Percentiles rank a stretch among this genome's conserved stretches.
These are phyloP conservation scores for Ulmus americana DNA, from an alignment of 331 rosid genomes.

Conservation along the genomic window DNA sequence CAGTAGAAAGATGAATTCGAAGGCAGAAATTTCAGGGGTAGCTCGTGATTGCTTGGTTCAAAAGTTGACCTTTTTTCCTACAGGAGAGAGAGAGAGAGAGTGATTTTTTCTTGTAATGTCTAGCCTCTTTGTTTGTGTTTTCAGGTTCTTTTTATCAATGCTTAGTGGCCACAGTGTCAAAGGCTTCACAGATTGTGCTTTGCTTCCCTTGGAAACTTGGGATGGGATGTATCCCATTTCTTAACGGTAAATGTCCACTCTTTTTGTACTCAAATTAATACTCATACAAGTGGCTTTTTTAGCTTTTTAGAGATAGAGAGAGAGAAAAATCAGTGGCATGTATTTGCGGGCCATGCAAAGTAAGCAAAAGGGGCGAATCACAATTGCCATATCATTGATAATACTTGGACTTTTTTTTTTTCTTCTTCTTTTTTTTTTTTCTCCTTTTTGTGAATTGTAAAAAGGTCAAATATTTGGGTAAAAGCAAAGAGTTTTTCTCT, in stretches of 20 bases:
- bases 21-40: constrained; percentile 60
- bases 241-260: constrained; percentile 24
- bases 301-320: neutral
- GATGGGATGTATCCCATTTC: constrained; percentile 35
- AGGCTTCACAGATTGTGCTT: constrained; percentile 20
- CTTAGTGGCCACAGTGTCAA: constrained; percentile 54
- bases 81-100: constrained; percentile 19
- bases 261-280: constrained; percentile 19
- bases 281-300: constrained; percentile 30
- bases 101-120: constrained; percentile 30
- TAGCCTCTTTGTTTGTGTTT: constrained; percentile 38
- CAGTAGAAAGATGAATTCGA: constrained; percentile 62
- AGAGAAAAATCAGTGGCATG: constrained; percentile 15
- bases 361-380: constrained; percentile 10
- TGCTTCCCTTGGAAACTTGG: constrained; percentile 16
- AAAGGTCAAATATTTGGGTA: no score
- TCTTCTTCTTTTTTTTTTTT: no score
- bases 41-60: constrained; percentile 78
- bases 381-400: constrained; percentile 4
- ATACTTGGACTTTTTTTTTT: no score
- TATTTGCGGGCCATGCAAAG: constrained; percentile 7
- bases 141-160: constrained; percentile 41
- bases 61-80: constrained; percentile 32
- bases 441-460: no score
- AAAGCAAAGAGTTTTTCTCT: no score